phyloP scores from a whole-genome alignment of 2,329 filamentous ascomycete genomes.

The Diaporthe aspalathi region DNA sequence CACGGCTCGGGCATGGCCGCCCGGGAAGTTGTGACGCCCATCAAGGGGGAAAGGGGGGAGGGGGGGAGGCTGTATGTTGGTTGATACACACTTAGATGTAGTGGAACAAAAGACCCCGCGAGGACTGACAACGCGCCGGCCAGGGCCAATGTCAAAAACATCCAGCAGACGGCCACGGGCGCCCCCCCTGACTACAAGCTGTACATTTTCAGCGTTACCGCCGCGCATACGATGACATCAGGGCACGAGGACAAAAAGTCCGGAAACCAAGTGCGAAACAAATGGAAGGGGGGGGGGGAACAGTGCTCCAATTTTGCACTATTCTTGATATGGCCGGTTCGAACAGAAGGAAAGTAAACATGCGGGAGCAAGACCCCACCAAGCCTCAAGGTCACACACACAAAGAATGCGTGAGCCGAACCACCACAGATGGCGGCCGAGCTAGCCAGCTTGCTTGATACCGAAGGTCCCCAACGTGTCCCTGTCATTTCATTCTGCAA shows the following conservation, averaged over 20 bases:
- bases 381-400: neutral
- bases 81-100: no score
- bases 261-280: neutral
- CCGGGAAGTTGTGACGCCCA: neutral
- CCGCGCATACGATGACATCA: neutral
- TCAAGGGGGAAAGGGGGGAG: no score
- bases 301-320: constrained; percentile 28
- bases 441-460: constrained; percentile 1
- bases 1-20: neutral
- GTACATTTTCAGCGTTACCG: neutral
- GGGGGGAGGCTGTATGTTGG: no score
- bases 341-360: neutral
- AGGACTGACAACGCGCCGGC: no score
- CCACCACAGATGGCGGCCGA: neutral
- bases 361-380: constrained; percentile 1
- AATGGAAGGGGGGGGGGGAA: neutral
- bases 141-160: no score
- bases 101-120: no score
- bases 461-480: neutral
- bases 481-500: neutral
- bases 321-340: constrained; percentile 1
- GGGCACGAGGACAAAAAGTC: neutral
- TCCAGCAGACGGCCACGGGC: neutral
- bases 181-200: neutral
- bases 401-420: neutral